These are phyloP conservation scores for Fragaria iinumae DNA, from an alignment of 306 rosid genomes.

Conservation along the genomic window DNA sequence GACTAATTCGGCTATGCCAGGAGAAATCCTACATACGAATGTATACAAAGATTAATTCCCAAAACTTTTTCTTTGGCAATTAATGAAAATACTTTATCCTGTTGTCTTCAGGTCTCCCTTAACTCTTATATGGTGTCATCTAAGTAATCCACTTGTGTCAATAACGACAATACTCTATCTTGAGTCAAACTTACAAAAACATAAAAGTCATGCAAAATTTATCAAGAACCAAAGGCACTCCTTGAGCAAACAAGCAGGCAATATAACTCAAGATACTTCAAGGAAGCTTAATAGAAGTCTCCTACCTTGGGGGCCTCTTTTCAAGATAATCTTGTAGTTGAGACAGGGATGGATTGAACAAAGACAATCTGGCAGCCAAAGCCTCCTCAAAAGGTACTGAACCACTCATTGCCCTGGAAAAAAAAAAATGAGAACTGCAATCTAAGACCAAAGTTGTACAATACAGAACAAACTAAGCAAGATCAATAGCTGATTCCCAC, in stretches of 20 bases:
- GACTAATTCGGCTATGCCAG: slow-evolving; percentile 76
- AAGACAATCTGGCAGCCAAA: slow-evolving; percentile 82
- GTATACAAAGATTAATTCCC: not conserved
- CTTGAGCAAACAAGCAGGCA: slow-evolving; percentile 7
- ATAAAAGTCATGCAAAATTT: not conserved
- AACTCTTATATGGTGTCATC: not conserved
- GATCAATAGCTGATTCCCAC: slow-evolving; percentile 27
- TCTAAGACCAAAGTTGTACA: slow-evolving; percentile 26
- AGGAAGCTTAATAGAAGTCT: not conserved
- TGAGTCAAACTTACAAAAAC: not conserved
- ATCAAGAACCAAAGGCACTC: not conserved
- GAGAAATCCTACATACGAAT: slow-evolving; percentile 69
- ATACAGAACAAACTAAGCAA: slow-evolving; percentile 1
- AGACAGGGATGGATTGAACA: slow-evolving; percentile 79
- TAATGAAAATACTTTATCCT: not conserved
- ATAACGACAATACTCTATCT: not conserved
- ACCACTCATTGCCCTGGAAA: slow-evolving; percentile 88
- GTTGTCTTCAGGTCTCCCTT: not conserved
- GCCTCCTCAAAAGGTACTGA: slow-evolving; percentile 95
- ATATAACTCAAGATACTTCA: not conserved
- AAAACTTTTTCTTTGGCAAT: not conserved
- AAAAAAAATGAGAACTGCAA: slow-evolving; percentile 18
- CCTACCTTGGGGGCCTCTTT: slow-evolving; percentile 76
- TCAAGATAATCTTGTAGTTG: slow-evolving; percentile 78
- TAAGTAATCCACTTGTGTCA: not conserved